Conservation (phyloP, 768 basidiomycete species). For the Trametopsis cervina region DNA sequence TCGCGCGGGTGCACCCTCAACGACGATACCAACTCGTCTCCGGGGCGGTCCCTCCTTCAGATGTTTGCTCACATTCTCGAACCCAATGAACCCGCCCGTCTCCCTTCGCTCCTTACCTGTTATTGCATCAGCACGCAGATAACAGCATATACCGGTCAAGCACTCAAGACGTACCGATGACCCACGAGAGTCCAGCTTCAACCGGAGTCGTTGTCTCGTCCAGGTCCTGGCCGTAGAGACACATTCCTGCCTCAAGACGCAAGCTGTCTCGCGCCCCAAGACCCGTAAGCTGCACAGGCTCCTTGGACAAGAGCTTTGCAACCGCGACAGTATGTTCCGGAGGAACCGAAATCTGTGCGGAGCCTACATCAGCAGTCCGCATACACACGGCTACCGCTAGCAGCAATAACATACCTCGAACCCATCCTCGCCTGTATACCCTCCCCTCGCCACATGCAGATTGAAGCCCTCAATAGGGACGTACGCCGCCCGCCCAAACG, state of each 20-base stretch:
- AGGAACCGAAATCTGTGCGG: slow-evolving; percentile 75
- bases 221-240: slow-evolving; percentile 91
- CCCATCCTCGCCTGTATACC: slow-evolving; percentile 98
- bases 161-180: slow-evolving; percentile 59
- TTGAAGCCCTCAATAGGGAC: slow-evolving; percentile 72
- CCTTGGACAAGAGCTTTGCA: slow-evolving; percentile 52
- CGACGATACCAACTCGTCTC: slow-evolving; percentile 73
- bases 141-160: background rate
- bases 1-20: slow-evolving; percentile 83
- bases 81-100: slow-evolving; percentile 70
- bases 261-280: slow-evolving; percentile 91
- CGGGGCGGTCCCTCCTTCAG: slow-evolving; percentile 73
- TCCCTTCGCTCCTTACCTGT: slow-evolving; percentile 79
- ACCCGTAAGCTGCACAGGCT: slow-evolving; percentile 76
- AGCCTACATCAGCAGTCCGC: background rate
- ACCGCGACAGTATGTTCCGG: slow-evolving; percentile 68
- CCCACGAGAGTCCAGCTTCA: slow-evolving; percentile 89
- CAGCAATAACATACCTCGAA: slow-evolving; percentile 61
- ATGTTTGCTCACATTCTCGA: slow-evolving; percentile 63
- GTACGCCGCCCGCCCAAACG: slow-evolving; percentile 82
- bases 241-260: slow-evolving; percentile 95
- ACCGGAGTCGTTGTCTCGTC: slow-evolving; percentile 83
- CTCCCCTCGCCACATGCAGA: slow-evolving; percentile 87
- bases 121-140: background rate
- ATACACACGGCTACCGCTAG: background rate